phyloP scores from a whole-genome alignment of 768 basidiomycete species.

The Flagelloscypha sp. region DNA sequence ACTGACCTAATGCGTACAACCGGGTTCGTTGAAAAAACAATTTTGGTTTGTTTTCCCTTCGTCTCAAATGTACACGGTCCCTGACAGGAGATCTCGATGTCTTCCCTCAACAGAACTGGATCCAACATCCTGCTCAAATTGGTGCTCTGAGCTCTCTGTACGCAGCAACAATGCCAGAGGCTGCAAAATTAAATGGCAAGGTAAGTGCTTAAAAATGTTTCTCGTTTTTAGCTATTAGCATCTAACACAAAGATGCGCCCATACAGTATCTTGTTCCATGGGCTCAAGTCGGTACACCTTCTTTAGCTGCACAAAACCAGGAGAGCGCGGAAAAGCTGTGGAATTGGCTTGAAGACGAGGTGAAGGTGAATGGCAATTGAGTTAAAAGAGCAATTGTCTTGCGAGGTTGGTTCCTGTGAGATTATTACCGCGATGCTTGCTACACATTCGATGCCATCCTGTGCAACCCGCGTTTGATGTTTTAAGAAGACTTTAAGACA shows the following conservation, averaged over 20 bases:
- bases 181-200: conserved; percentile 16
- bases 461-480: too few relatives aligned
- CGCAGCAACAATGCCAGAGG: conserved; percentile 17
- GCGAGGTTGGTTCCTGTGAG: too few relatives aligned
- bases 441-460: too few relatives aligned
- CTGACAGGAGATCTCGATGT: too few relatives aligned
- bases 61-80: too few relatives aligned
- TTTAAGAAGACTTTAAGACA: too few relatives aligned
- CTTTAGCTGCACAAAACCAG: conserved; percentile 12
- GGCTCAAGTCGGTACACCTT: conserved; percentile 16
- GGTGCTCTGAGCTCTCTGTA: conserved; percentile 20
- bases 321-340: conserved; percentile 17
- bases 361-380: too few relatives aligned
- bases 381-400: too few relatives aligned
- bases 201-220: conserved; percentile 6
- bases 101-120: too few relatives aligned
- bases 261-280: conserved; percentile 20
- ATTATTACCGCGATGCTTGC: too few relatives aligned
- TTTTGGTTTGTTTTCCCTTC: too few relatives aligned
- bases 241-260: not conserved
- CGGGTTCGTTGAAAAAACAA: conserved; percentile 15
- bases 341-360: conserved; percentile 19
- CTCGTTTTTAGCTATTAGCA: not conserved
- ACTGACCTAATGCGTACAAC: conserved; percentile 23
- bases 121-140: conserved; percentile 7